These are phyloP conservation scores for Alloascoidea hylecoeti DNA, from an alignment of 805 yeast genomes.

Conservation along the genomic window DNA sequence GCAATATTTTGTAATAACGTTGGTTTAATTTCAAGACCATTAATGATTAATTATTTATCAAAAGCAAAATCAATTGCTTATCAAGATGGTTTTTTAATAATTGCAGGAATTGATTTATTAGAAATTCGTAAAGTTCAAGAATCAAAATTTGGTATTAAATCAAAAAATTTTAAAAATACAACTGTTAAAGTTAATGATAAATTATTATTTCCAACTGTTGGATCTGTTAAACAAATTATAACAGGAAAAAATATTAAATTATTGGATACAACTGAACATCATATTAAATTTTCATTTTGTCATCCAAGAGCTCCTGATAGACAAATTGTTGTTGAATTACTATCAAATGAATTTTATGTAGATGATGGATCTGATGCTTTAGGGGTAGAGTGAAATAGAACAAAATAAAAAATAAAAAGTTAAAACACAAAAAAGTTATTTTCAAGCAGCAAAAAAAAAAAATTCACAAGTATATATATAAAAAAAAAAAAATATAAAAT, in stretches of 20 bases:
- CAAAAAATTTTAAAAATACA: background rate
- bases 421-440: no score
- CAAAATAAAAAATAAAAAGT: no score
- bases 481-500: no score
- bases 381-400: no score
- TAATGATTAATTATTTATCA: background rate
- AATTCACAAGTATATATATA: no score
- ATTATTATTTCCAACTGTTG: background rate
- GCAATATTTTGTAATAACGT: constrained; percentile 48
- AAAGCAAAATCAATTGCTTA: constrained; percentile 1
- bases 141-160: background rate
- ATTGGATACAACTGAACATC: constrained; percentile 22
- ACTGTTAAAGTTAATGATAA: background rate
- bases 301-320: constrained; percentile 53
- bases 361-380: constrained; percentile 5
- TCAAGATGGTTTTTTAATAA: background rate
- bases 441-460: no score
- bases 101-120: background rate
- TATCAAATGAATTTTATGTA: constrained; percentile 14
- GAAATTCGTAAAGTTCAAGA: background rate
- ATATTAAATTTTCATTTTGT: constrained; percentile 34
- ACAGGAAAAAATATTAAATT: constrained; percentile 8
- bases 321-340: constrained; percentile 37
- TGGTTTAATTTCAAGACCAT: constrained; percentile 1
- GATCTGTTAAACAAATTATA: background rate